phyloP scores from a whole-genome alignment of 2,329 filamentous ascomycete genomes.

The Talaromyces amestolkiae region DNA sequence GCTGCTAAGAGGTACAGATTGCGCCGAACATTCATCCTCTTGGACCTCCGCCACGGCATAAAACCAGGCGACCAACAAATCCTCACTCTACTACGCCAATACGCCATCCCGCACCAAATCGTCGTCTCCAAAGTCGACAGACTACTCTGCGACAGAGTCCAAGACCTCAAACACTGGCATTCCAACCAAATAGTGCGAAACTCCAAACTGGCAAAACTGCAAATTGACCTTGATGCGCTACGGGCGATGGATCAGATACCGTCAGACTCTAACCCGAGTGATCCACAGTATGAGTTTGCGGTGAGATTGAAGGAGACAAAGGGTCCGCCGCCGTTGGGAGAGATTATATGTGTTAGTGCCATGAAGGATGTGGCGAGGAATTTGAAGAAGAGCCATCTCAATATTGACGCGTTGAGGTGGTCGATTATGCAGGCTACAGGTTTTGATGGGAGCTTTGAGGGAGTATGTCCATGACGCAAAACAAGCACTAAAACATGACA shows the following conservation, averaged over 20 bases:
- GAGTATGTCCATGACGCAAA: neutral
- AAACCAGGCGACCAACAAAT: conserved; percentile 61
- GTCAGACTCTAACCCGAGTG: neutral
- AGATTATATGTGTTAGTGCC: conserved; percentile 60
- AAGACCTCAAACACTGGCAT: conserved; percentile 28
- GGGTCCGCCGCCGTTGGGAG: conserved; percentile 50
- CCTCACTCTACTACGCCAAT: conserved; percentile 54
- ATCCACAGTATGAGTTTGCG: neutral
- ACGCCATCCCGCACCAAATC: conserved; percentile 63
- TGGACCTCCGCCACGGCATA: conserved; percentile 63
- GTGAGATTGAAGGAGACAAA: conserved; percentile 18
- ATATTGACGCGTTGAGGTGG: conserved; percentile 62
- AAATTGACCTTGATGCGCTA: neutral
- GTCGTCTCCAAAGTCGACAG: conserved; percentile 66
- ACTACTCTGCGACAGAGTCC: conserved; percentile 42
- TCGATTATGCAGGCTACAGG: conserved; percentile 63
- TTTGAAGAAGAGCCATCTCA: conserved; percentile 45
- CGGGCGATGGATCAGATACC: neutral
- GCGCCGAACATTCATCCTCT: conserved; percentile 61
- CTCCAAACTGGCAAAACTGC: neutral
- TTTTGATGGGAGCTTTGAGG: conserved; percentile 43
- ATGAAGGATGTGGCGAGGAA: conserved; percentile 49
- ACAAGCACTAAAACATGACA: neutral
- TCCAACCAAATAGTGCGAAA: conserved; percentile 21
- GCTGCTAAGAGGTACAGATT: conserved; percentile 39